Evolutionary conservation across 2,329 filamentous ascomycete species (phyloP).

Genomic region (Coleophoma cylindrospora): DNA sequence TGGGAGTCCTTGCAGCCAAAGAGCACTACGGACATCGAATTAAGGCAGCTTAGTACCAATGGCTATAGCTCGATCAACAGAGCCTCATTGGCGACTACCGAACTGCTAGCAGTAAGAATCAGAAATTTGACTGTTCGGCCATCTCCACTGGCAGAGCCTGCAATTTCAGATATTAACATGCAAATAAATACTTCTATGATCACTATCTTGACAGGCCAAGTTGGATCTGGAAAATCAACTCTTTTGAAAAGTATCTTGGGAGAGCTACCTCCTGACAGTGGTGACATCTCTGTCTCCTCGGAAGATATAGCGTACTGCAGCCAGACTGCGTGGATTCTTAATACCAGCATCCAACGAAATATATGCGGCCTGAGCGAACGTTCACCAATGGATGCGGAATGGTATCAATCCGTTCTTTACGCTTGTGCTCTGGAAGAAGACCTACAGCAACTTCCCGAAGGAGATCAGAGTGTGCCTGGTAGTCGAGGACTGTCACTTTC

Average conservation of each 20-base stretch:
- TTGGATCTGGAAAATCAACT: constrained; percentile 47
- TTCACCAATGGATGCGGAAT: constrained; percentile 24
- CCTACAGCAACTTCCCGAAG: constrained; percentile 8
- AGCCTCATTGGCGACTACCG: neutral
- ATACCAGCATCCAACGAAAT: constrained; percentile 32
- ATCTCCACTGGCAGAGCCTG: neutral
- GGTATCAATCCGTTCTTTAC: constrained; percentile 25
- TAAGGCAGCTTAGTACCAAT: neutral
- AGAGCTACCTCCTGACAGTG: constrained; percentile 19
- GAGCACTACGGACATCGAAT: neutral
- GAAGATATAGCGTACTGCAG: constrained; percentile 32
- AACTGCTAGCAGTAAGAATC: neutral
- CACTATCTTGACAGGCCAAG: constrained; percentile 27
- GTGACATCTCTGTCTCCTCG: neutral
- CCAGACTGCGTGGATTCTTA: constrained; percentile 35
- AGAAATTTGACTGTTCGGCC: neutral
- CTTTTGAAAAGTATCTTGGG: constrained; percentile 39
- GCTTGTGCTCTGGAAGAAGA: constrained; percentile 12
- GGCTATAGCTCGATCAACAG: neutral
- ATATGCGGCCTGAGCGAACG: constrained; percentile 25
- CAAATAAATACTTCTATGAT: neutral
- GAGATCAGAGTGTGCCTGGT: constrained; percentile 15
- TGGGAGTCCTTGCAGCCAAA: neutral
- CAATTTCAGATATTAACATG: neutral
- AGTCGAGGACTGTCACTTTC: constrained; percentile 2